These are phyloP conservation scores for Vararia minispora DNA, from an alignment of 768 basidiomycete genomes.

Conservation along the genomic window DNA sequence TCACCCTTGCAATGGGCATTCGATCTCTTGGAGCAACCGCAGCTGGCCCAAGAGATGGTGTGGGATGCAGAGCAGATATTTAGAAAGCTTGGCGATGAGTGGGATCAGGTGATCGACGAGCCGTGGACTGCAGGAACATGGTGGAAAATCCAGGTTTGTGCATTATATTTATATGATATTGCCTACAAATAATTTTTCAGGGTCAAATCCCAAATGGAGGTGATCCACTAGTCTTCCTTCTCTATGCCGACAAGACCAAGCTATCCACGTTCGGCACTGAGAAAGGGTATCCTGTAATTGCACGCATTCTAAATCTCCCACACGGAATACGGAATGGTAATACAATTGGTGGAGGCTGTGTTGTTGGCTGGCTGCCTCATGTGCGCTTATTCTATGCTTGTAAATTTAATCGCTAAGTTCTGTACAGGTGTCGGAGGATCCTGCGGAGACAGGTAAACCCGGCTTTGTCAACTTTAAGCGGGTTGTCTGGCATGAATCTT, in stretches of 20 bases:
- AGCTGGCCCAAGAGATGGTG: conserved; percentile 15
- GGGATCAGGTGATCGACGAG: conserved; percentile 22
- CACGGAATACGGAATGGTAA: conserved; percentile 11
- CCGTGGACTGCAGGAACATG: conserved; percentile 27
- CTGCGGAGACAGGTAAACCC: conserved; percentile 19
- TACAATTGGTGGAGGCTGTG: conserved; percentile 10
- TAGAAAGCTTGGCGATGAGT: conserved; percentile 19
- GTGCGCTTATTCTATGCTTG: conserved; percentile 1
- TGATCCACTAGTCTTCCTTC: conserved; percentile 6
- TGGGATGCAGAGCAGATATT: conserved; percentile 24
- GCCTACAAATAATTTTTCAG: conserved; percentile 1
- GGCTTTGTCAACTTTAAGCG: conserved; percentile 15
- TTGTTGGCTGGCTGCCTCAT: conserved; percentile 15
- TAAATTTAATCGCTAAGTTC: conserved; percentile 14
- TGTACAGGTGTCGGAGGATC: conserved; percentile 23
- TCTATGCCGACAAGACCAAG: conserved; percentile 15
- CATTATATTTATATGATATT: not conserved
- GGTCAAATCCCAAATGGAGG: conserved; percentile 7
- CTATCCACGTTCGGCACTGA: conserved; percentile 12
- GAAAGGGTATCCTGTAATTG: conserved; percentile 16
- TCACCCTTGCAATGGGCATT: conserved; percentile 20
- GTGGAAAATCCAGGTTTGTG: conserved; percentile 27
- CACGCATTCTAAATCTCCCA: conserved; percentile 13
- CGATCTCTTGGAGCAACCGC: conserved; percentile 19
- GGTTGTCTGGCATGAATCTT: conserved; percentile 27